A percentile compares a stretch with the other conserved stretches of the same genome.
These are phyloP conservation scores for Boeremia exigua DNA, from an alignment of 2,329 filamentous ascomycete genomes.

Conservation along the genomic window DNA sequence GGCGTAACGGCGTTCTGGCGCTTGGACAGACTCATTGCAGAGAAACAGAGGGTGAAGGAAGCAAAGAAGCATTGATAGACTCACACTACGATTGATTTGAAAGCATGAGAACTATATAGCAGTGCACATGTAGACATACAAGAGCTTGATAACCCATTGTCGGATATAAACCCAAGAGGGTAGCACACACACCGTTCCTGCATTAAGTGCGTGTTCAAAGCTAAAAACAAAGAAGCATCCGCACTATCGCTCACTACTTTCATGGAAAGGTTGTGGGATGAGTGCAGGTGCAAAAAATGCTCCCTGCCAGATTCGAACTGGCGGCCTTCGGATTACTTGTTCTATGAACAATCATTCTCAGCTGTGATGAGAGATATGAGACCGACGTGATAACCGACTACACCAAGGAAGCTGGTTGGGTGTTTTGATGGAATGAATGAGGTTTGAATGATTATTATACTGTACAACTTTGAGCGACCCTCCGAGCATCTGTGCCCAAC, in stretches of 20 bases:
- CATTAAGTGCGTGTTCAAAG: too few relatives aligned
- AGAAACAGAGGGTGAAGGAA: slow-evolving; percentile 37
- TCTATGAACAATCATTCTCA: slow-evolving; percentile 31
- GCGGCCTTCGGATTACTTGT: slow-evolving; percentile 36
- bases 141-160: too few relatives aligned
- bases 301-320: slow-evolving; percentile 39
- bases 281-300: slow-evolving; percentile 1
- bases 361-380: slow-evolving; percentile 24
- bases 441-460: too few relatives aligned
- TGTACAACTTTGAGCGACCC: too few relatives aligned
- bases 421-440: slow-evolving; percentile 5
- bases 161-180: too few relatives aligned
- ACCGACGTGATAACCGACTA: slow-evolving; percentile 42
- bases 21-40: slow-evolving; percentile 31
- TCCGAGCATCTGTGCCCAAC: too few relatives aligned
- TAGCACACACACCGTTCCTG: too few relatives aligned
- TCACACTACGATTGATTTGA: too few relatives aligned
- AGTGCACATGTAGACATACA: neutral
- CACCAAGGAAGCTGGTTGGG: slow-evolving; percentile 30
- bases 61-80: slow-evolving; percentile 40
- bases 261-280: neutral
- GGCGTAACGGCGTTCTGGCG: slow-evolving; percentile 58
- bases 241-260: neutral
- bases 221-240: neutral
- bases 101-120: too few relatives aligned